Conservation (phyloP, 2,329 filamentous ascomycete genomes). For the Talaromyces albobiverticillius region DNA sequence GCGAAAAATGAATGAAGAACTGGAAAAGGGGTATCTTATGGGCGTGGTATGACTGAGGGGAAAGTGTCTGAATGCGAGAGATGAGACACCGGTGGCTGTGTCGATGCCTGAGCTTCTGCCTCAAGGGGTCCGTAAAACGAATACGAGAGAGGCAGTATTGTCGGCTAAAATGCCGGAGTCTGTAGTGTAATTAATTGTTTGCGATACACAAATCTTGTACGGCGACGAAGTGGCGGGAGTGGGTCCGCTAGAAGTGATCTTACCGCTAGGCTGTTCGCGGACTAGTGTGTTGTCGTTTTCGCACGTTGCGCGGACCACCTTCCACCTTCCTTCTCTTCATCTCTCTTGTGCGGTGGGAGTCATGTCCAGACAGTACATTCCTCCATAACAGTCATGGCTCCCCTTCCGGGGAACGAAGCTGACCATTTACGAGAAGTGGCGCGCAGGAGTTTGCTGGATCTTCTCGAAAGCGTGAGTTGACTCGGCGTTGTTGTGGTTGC, state of each 20-base stretch:
- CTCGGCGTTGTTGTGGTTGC: conserved; percentile 21
- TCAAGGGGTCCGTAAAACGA: conserved; percentile 5
- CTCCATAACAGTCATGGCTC: conserved; percentile 35
- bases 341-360: conserved; percentile 19
- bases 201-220: not conserved
- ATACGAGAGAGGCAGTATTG: no score
- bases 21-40: conserved; percentile 7
- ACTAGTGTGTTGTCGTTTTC: conserved; percentile 1
- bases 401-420: conserved; percentile 42
- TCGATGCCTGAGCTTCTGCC: conserved; percentile 2
- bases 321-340: conserved; percentile 8
- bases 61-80: not conserved
- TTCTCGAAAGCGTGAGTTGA: conserved; percentile 89
- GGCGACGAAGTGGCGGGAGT: not conserved
- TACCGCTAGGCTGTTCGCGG: not conserved
- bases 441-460: conserved; percentile 81
- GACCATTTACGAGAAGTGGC: conserved; percentile 55
- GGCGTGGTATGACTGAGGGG: not conserved
- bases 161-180: no score
- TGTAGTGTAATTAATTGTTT: not conserved
- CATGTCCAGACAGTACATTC: conserved; percentile 17
- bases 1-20: not conserved
- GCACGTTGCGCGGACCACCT: not conserved
- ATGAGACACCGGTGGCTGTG: conserved; percentile 10
- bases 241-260: not conserved